Base-by-base conservation (phyloP, 495 filamentous ascomycete species). In the Terfezia claveryi region DNA sequence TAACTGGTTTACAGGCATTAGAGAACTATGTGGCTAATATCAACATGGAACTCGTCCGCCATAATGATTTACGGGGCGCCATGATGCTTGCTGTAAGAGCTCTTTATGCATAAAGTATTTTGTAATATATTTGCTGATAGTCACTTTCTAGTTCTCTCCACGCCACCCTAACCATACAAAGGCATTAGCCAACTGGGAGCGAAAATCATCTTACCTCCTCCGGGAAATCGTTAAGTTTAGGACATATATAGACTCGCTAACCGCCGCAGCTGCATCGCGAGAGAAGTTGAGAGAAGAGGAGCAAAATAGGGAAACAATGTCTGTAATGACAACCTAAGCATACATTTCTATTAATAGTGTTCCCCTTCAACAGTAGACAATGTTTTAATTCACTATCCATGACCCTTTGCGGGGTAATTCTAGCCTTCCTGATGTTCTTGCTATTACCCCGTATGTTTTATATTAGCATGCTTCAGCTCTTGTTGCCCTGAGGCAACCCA, bases 171-270 rank as follows among this genome's bases (percentile, higher is more conserved):
- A 96, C 65, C 72, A 78, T 23, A 68, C 69, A 51, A 88, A 84
- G 68, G 85, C 89, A 2, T 80, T 94, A 81, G 73, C 80, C 5
- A 99, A 99, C 66, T 99, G 92, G 92, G 87, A 99, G 71, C 77
- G 81, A 55, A 95, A 95, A 69, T 89, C 83, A 38, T 80, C 81
- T 36, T 93, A 96, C 66, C 69, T 99, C 44, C 71, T 96, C 20
- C 74, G 81, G n/a, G 91, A 99, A 69, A 95, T 89, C 64, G 84
- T 94, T 61, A 99, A 96, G 64, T 96, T 93, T 68, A 72, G 80
- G 51, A 96, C 87, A 0, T 99, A 96, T 58, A 86, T 94, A 57
- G 92, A 96, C 63, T 78, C 76, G 36, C 69, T 99, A 11, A 68
- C 70, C 23, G 72, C 70, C 20, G 81, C 82, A 12, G 72, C 78